Evolutionary conservation across 2,329 filamentous ascomycete species (phyloP).

Genomic region (Byssothecium circinans): DNA sequence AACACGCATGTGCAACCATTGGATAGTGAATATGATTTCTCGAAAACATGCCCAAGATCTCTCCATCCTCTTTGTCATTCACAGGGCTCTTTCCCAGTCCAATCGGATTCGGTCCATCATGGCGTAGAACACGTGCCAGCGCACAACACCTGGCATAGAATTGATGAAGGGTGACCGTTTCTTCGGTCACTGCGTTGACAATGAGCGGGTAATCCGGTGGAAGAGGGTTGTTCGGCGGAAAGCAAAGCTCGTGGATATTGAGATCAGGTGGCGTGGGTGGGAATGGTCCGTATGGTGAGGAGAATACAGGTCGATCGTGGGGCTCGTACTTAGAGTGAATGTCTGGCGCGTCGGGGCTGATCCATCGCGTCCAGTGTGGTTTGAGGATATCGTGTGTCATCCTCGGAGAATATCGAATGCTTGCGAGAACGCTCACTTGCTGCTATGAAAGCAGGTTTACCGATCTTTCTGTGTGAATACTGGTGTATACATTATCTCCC

Average conservation of each 20-base stretch:
- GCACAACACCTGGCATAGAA: constrained; percentile 30
- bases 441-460: neutral
- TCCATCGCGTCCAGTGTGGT: constrained; percentile 29
- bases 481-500: too few species aligned
- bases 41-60: constrained; percentile 32
- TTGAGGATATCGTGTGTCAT: constrained; percentile 30
- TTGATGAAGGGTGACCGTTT: constrained; percentile 28
- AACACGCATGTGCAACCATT: constrained; percentile 34
- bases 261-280: constrained; percentile 27
- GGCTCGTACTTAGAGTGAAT: constrained; percentile 25
- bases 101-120: constrained; percentile 34
- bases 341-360: constrained; percentile 27
- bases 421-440: neutral
- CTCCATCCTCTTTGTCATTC: constrained; percentile 29
- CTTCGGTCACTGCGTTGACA: constrained; percentile 30
- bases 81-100: constrained; percentile 19
- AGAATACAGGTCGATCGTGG: constrained; percentile 20
- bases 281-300: constrained; percentile 32
- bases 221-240: constrained; percentile 26
- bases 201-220: constrained; percentile 34
- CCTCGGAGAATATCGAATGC: too few species aligned
- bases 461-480: too few species aligned
- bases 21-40: constrained; percentile 38
- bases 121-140: constrained; percentile 28
- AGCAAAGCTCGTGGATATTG: constrained; percentile 37